phyloP scores from a whole-genome alignment of 1,139 yeast genomes.

The Yarrowia galli region DNA sequence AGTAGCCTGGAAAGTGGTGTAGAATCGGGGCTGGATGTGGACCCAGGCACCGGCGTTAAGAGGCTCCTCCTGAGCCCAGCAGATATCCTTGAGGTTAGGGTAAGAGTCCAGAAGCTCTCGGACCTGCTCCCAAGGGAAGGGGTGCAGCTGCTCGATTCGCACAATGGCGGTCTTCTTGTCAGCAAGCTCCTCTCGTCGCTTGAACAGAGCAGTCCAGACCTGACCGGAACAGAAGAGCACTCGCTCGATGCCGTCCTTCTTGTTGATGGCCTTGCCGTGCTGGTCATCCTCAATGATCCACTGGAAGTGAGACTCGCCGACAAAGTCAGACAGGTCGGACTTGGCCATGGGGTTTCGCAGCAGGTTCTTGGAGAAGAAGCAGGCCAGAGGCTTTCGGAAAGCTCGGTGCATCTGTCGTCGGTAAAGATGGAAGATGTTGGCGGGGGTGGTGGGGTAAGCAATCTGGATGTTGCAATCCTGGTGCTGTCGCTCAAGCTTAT shows the following conservation, averaged over 20 bases:
- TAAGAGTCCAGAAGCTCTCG: slow-evolving; percentile 82
- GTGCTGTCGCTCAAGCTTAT: slow-evolving; percentile 93
- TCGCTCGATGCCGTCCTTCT: slow-evolving; percentile 87
- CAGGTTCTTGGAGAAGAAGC: slow-evolving; percentile 91
- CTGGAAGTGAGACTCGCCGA: slow-evolving; percentile 90
- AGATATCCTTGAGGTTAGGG: slow-evolving; percentile 85
- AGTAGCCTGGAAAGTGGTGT: slow-evolving; percentile 77
- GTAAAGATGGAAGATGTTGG: slow-evolving; percentile 93
- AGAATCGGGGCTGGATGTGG: slow-evolving; percentile 80
- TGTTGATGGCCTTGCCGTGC: slow-evolving; percentile 74
- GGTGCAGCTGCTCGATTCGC: slow-evolving; percentile 93
- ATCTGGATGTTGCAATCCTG: slow-evolving; percentile 98
- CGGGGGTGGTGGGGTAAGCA: slow-evolving; percentile 98
- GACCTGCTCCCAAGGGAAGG: slow-evolving; percentile 97
- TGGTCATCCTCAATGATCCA: slow-evolving; percentile 95
- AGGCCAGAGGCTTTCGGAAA: slow-evolving; percentile 92
- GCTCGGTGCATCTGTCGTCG: slow-evolving; percentile 99
- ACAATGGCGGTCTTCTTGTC: slow-evolving; percentile 87
- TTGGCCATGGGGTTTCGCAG: slow-evolving; percentile 98
- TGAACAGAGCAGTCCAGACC: slow-evolving; percentile 90
- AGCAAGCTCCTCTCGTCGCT: slow-evolving; percentile 78
- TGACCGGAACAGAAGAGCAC: slow-evolving; percentile 89
- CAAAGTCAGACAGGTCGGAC: slow-evolving; percentile 81
- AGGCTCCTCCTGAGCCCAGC: slow-evolving; percentile 99
- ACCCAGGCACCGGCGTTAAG: slow-evolving; percentile 95